Percentiles rank a stretch among this genome's conserved stretches.
Evolutionary conservation across 805 yeast genomes (phyloP).

Genomic region (Wickerhamiella azymoides): DNA sequence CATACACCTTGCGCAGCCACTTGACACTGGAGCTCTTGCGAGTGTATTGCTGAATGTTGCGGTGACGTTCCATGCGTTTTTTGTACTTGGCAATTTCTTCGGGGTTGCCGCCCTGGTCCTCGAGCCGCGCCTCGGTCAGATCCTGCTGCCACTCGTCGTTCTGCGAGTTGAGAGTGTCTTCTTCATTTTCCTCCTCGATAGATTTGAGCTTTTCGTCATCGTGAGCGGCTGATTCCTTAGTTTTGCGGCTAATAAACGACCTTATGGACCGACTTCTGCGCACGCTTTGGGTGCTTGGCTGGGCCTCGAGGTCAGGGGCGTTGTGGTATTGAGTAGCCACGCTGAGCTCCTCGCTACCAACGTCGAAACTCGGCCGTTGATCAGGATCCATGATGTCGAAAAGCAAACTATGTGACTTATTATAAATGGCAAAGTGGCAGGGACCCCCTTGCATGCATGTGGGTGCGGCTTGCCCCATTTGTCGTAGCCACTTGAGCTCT

Average conservation of each 20-base stretch:
- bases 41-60: conserved; percentile 14
- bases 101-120: conserved; percentile 6
- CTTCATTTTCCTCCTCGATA: conserved; percentile 8
- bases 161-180: conserved; percentile 6
- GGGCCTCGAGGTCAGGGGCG: conserved; percentile 4
- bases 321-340: not conserved
- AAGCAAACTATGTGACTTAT: not conserved
- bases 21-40: conserved; percentile 9
- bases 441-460: not conserved
- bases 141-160: conserved; percentile 11
- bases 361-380: conserved; percentile 5
- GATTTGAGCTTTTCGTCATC: not conserved
- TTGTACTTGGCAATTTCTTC: not conserved
- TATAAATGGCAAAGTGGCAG: not conserved
- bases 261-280: not conserved
- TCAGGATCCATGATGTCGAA: not conserved
- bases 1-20: conserved; percentile 13
- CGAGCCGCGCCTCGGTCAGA: conserved; percentile 16
- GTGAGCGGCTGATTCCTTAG: not conserved
- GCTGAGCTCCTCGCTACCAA: not conserved
- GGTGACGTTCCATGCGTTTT: conserved; percentile 14
- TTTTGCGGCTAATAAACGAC: conserved; percentile 5
- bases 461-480: not conserved
- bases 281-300: not conserved
- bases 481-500: no score